Percentiles rank a stretch among this genome's conserved stretches.
phyloP scores from a whole-genome alignment of 805 yeast genomes.

The Schizosaccharomyces octosporus region DNA sequence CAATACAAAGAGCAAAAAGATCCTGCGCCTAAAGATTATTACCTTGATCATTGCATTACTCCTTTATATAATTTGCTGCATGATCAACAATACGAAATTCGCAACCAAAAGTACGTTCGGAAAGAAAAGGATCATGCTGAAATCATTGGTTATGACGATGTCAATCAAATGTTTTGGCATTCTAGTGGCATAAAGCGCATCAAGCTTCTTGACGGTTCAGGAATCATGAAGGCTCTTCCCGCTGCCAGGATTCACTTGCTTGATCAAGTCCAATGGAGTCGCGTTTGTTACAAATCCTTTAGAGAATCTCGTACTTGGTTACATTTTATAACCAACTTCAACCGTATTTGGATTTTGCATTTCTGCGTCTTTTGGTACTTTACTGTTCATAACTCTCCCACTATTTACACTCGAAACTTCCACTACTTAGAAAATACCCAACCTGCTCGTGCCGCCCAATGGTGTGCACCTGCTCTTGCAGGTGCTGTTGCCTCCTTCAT shows the following conservation, averaged over 20 bases:
- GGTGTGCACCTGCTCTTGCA: slow-evolving; percentile 84
- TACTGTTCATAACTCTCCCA: slow-evolving; percentile 74
- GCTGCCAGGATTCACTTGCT: slow-evolving; percentile 71
- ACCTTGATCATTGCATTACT: slow-evolving; percentile 70
- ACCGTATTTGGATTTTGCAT: slow-evolving; percentile 95
- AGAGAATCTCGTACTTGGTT: slow-evolving; percentile 94
- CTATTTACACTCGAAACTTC: slow-evolving; percentile 70
- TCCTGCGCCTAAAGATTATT: slow-evolving; percentile 37
- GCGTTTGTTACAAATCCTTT: slow-evolving; percentile 85
- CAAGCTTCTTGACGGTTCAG: slow-evolving; percentile 70
- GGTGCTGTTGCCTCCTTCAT: slow-evolving; percentile 67
- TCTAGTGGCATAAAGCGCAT: slow-evolving; percentile 94
- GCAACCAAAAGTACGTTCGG: slow-evolving; percentile 31
- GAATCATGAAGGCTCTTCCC: slow-evolving; percentile 69
- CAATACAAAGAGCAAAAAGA: slow-evolving; percentile 54
- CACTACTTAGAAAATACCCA: slow-evolving; percentile 58
- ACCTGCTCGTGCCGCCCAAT: slow-evolving; percentile 68
- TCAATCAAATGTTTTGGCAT: slow-evolving; percentile 96
- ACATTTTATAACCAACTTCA: slow-evolving; percentile 80
- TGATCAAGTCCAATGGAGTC: slow-evolving; percentile 79
- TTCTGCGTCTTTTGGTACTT: slow-evolving; percentile 83
- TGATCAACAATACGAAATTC: slow-evolving; percentile 37
- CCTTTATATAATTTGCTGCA: slow-evolving; percentile 54
- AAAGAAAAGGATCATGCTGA: slow-evolving; percentile 45
- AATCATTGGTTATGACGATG: slow-evolving; percentile 74